Evolutionary conservation across 148 eudicot species (phyloP).

Genomic region (Selenicereus undatus): DNA sequence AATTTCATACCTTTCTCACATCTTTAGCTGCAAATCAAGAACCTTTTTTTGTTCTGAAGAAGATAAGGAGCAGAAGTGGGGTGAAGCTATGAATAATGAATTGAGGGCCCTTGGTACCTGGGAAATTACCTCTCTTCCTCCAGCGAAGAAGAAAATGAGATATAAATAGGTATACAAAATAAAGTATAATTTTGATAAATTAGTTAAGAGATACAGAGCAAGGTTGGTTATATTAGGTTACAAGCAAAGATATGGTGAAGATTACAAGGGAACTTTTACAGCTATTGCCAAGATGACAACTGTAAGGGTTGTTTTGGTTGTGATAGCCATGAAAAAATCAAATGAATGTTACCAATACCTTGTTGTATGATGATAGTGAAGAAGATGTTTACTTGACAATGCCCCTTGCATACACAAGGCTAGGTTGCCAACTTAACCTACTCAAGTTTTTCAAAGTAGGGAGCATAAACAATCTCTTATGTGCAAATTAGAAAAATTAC

Average conservation of each 20-base stretch:
- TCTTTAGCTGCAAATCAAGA: no score
- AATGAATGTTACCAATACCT: background rate
- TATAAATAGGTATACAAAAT: no score
- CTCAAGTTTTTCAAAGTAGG: background rate
- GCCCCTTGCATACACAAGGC: background rate
- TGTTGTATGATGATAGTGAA: background rate
- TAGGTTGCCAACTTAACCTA: background rate
- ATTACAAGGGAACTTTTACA: background rate
- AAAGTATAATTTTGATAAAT: no score
- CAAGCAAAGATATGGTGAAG: background rate
- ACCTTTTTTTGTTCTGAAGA: no score
- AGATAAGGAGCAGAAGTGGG: no score
- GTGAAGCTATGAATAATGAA: no score
- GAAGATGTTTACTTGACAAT: constrained; percentile 2
- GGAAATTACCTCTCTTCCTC: background rate
- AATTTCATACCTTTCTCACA: no score
- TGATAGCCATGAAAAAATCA: background rate
- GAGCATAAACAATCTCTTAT: no score
- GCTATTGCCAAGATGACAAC: background rate
- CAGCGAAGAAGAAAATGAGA: background rate
- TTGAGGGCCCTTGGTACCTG: no score
- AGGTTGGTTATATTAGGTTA: background rate
- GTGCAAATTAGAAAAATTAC: background rate
- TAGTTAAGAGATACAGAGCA: background rate
- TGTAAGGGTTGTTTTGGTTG: background rate